Evolutionary conservation across 78 protist genomes (phyloP), one percentile per base, ranked within the genome.

Genomic region (Mantamonas sphyraenae): DNA sequence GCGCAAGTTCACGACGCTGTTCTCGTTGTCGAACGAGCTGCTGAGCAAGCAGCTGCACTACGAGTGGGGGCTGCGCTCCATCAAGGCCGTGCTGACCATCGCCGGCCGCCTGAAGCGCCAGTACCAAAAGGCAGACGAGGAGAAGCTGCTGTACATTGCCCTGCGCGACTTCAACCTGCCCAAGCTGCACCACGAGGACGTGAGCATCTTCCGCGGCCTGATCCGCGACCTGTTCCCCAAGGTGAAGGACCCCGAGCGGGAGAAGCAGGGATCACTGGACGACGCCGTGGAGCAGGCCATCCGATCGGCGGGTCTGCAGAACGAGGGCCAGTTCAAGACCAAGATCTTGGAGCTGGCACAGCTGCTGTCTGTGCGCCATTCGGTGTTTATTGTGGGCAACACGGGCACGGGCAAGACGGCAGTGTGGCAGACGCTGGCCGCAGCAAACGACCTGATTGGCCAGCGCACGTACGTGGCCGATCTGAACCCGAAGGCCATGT

Each of bases 31-130:
- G 78, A 59, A 51, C 26, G 92, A 92, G 50, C 84, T 92, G 58
- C 87, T 92, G n/a, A 75, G 86, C 31, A 73, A 82, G 59, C 93
- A 86, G 65, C 74, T 65, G 26, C 94, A 89, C 80, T 89, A 89
- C 71, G 95, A 93, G 50, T 93, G 94, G 94, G 94, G 94, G 5
- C 79, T 93, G 16, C 85, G 97, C 30, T 95, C 97, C 42, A 86
- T 89, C 78, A 90, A 88, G 67, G 77, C 91, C 8, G 91, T 90
- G 64, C 82, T 86, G 14, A 86, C 76, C 39, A 81, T 85, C 3
- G 97, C 95, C 14, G 97, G 97, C 20, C 51, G 89, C 5, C 68
- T 92, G 57, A 79, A 80, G 73, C 78, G 96, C 0, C 80, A 71
- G n/a, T 91, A 87, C 34, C 90, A 90, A 10, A 57, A 79, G 10